A percentile compares a stretch with the other conserved stretches of the same genome.
Conservation (phyloP, 1,284 basidiomycete species). For the Xanthoconium separans region DNA sequence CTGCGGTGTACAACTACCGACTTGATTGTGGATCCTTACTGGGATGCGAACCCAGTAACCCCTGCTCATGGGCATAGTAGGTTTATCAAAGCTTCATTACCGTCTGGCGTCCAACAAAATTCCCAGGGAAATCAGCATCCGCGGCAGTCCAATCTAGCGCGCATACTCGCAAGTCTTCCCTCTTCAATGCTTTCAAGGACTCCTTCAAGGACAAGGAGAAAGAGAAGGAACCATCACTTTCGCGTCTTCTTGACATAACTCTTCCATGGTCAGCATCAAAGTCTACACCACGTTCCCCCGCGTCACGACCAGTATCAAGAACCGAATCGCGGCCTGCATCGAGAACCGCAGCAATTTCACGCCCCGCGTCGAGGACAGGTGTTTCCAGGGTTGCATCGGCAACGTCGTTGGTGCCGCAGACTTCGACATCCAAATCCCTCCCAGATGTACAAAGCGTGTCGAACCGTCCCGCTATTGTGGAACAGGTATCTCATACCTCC, state of each 20-base stretch:
- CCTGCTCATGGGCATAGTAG: constrained; percentile 27
- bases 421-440: constrained; percentile 1
- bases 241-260: constrained; percentile 30
- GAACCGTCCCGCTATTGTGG: background rate
- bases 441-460: background rate
- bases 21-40: constrained; percentile 68
- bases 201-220: constrained; percentile 28
- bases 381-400: background rate
- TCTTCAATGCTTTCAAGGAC: constrained; percentile 23
- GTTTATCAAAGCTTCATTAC: background rate
- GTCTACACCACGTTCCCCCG: constrained; percentile 14
- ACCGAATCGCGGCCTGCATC: constrained; percentile 19
- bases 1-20: constrained; percentile 65
- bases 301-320: constrained; percentile 18
- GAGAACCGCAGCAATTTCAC: constrained; percentile 17
- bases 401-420: background rate
- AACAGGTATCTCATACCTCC: background rate
- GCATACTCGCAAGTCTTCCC: constrained; percentile 12
- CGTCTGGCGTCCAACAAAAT: background rate
- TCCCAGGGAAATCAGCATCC: constrained; percentile 27
- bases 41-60: constrained; percentile 36
- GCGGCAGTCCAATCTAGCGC: constrained; percentile 3
- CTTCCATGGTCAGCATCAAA: constrained; percentile 31
- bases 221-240: constrained; percentile 20
- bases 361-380: constrained; percentile 17